phyloP scores from a whole-genome alignment of 2,329 filamentous ascomycete species.

The Orbilia quercus region DNA sequence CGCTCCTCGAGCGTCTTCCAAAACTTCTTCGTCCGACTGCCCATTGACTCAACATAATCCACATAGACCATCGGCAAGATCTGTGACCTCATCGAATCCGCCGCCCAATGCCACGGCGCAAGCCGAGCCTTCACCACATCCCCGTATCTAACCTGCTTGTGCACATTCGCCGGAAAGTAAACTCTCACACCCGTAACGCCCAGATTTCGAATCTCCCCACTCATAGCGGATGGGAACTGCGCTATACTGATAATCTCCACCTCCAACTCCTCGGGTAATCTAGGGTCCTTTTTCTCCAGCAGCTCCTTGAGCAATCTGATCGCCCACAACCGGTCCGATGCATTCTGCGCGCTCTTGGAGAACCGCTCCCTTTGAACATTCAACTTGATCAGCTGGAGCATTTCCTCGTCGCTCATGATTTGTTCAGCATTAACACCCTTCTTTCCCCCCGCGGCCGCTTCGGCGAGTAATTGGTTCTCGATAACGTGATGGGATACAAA shows the following conservation, averaged over 20 bases:
- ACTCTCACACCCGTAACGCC: slow-evolving; percentile 38
- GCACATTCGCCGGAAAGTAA: slow-evolving; percentile 28
- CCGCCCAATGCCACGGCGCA: slow-evolving; percentile 43
- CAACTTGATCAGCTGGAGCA: slow-evolving; percentile 41
- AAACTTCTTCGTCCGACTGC: slow-evolving; percentile 24
- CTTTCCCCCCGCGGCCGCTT: slow-evolving; percentile 39
- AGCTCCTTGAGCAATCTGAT: slow-evolving; percentile 37
- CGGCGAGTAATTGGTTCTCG: slow-evolving; percentile 67
- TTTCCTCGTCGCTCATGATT: slow-evolving; percentile 55
- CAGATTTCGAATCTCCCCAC: slow-evolving; percentile 27
- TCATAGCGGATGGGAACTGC: slow-evolving; percentile 13
- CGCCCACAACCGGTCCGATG: slow-evolving; percentile 28
- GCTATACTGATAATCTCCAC: slow-evolving; percentile 44
- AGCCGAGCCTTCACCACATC: slow-evolving; percentile 38
- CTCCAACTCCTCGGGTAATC: slow-evolving; percentile 5
- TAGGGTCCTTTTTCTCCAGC: slow-evolving; percentile 20
- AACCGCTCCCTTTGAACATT: slow-evolving; percentile 17
- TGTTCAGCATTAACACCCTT: slow-evolving; percentile 41
- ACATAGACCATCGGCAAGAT: slow-evolving; percentile 52
- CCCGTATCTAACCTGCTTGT: slow-evolving; percentile 28
- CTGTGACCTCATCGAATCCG: slow-evolving; percentile 32
- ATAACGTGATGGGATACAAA: slow-evolving; percentile 76
- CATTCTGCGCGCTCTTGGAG: slow-evolving; percentile 30
- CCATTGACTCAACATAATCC: slow-evolving; percentile 33
- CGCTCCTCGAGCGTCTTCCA: slow-evolving; percentile 52